Evolutionary conservation across 1,284 basidiomycete genomes (phyloP), one percentile per base, ranked within the genome.

Genomic region (Leccinum pallidistipes): DNA sequence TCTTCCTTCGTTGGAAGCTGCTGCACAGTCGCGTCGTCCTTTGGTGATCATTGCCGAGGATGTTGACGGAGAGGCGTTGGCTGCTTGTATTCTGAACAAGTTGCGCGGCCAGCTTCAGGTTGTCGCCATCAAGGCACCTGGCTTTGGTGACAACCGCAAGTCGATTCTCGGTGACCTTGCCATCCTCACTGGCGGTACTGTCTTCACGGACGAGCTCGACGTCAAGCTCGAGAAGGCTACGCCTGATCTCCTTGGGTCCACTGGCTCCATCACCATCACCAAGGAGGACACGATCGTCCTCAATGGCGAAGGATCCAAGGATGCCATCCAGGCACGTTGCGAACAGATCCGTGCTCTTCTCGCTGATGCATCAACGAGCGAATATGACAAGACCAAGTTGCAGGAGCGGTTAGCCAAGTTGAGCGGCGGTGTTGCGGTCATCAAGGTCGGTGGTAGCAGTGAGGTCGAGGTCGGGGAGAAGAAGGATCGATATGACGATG

Each of bases 131-230:
- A 98, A 98, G 83, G 96, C 97, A 14, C 97, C 97, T 64, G 95
- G 97, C 62, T 98, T 99, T 76, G 97, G 97, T 76, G 97, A 98
- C 82, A 98, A 98, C 88, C 90, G 97, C 79, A 99, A 98, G 83
- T 92, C 88, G 65, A 95, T 98, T 80, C 91, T 98, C 57, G 97
- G 97, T 63, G 97, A 98, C 75, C 84, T 98, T 64, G 95, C 93
- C 64, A 97, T 98, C 80, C 88, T 99, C 69, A 98, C 96, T 12
- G 97, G 97, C 62, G 95, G 95, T 67, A 95, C 94, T 64, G 96
- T 98, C 79, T 98, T 98, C 84, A 95, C 94, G 51, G 96, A 98
- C 75, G 97, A 99, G 77, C 87, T 99, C 68, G 97, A 98, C 79
- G 92, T 97, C 82, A 98, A 98, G 81, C 91, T 98, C 64, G 95